A percentile compares a stretch with the other conserved stretches of the same genome.
phyloP scores from a whole-genome alignment of 1,284 basidiomycete species.

The Melampsora larici-populina region DNA sequence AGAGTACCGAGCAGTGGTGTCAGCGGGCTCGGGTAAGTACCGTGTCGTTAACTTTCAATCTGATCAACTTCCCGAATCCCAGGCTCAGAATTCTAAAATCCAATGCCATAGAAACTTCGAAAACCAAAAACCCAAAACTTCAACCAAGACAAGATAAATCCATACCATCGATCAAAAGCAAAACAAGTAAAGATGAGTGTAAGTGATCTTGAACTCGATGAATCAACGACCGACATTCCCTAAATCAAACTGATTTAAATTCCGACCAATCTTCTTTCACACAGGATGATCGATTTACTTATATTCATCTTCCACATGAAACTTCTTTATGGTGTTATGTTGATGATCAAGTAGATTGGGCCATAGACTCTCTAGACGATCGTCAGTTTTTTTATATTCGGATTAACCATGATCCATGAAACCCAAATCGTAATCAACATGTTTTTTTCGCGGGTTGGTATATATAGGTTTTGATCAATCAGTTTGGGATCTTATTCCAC shows the following conservation, averaged over 20 bases:
- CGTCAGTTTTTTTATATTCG: background rate
- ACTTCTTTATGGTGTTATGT: slow-evolving; percentile 34
- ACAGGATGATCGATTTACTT: slow-evolving; percentile 35
- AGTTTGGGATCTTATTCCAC: slow-evolving; percentile 36
- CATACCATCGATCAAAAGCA: too few relatives aligned
- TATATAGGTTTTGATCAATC: slow-evolving; percentile 28
- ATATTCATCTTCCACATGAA: slow-evolving; percentile 34
- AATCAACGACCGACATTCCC: too few relatives aligned
- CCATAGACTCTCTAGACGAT: slow-evolving; percentile 19
- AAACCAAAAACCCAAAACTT: too few relatives aligned
- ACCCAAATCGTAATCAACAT: too few relatives aligned
- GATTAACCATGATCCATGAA: background rate
- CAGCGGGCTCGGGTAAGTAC: too few relatives aligned
- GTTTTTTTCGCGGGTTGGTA: too few relatives aligned
- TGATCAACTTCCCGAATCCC: too few relatives aligned
- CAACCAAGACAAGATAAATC: background rate
- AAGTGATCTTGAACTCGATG: background rate
- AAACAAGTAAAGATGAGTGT: slow-evolving; percentile 12
- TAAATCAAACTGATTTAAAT: background rate
- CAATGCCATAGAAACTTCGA: too few relatives aligned
- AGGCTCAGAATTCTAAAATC: too few relatives aligned
- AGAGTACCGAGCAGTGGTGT: too few relatives aligned
- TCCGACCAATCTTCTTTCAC: background rate
- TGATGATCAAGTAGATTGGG: slow-evolving; percentile 36
- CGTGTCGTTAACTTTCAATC: too few relatives aligned